Conservation (phyloP, 2,329 filamentous ascomycete genomes). For the Lecanosticta acicola region DNA sequence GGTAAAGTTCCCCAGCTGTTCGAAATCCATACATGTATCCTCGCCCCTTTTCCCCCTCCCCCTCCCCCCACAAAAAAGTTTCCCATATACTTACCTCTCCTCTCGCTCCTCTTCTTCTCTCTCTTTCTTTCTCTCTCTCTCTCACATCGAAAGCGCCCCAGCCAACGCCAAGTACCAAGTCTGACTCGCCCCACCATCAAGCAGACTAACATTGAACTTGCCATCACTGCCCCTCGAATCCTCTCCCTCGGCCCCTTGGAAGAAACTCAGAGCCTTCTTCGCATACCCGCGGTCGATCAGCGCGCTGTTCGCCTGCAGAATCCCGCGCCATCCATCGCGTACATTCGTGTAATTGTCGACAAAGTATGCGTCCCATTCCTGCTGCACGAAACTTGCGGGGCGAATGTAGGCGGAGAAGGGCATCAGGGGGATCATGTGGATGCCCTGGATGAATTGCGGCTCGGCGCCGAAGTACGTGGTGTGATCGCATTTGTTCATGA, state of each 20-base stretch:
- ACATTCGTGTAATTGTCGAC: slow-evolving; percentile 48
- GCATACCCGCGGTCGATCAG: slow-evolving; percentile 64
- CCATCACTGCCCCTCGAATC: no score
- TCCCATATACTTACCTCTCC: no score
- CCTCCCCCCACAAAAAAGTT: no score
- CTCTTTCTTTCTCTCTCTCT: not conserved
- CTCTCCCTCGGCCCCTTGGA: no score
- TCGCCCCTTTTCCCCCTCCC: no score
- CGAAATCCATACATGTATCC: no score
- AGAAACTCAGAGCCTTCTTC: slow-evolving; percentile 61
- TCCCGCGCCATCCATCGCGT: slow-evolving; percentile 73
- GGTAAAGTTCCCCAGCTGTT: no score
- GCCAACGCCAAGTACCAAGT: slow-evolving; percentile 81
- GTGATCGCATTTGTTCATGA: slow-evolving; percentile 94
- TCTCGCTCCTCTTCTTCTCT: not conserved
- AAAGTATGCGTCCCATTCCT: slow-evolving; percentile 83
- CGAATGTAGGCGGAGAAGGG: slow-evolving; percentile 65
- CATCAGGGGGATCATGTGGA: slow-evolving; percentile 76
- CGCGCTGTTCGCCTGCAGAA: slow-evolving; percentile 77
- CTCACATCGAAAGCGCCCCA: slow-evolving; percentile 38
- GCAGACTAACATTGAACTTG: slow-evolving; percentile 60
- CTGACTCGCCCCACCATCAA: slow-evolving; percentile 76
- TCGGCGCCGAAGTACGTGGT: slow-evolving; percentile 74
- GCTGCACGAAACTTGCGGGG: slow-evolving; percentile 61
- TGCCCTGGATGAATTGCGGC: slow-evolving; percentile 49